These are phyloP conservation scores for Ophiostoma australiae DNA, from an alignment of 2,329 filamentous ascomycete species.

Conservation along the genomic window DNA sequence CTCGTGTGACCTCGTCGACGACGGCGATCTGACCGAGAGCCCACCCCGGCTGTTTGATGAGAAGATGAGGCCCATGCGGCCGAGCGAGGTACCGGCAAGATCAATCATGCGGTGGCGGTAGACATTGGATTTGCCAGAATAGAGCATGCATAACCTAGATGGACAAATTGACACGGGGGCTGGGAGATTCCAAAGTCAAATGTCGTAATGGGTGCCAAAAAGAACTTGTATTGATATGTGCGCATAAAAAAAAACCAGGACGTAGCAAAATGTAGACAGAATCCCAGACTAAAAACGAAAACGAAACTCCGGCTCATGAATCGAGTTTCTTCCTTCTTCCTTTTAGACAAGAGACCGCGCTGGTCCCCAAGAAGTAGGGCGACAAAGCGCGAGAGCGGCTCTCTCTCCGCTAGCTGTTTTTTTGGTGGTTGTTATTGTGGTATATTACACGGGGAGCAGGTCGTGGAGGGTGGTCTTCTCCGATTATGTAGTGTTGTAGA, in stretches of 20 bases:
- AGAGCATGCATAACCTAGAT: not conserved
- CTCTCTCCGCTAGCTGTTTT: constrained; percentile 5
- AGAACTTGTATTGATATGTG: constrained; percentile 15
- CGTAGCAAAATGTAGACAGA: constrained; percentile 8
- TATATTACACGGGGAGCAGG: constrained; percentile 9
- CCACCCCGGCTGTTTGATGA: constrained; percentile 59
- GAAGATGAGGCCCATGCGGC: constrained; percentile 43
- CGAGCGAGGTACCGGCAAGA: constrained; percentile 19
- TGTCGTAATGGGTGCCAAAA: not conserved
- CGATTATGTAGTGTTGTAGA: not conserved
- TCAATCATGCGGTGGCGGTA: not conserved
- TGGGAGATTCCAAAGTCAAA: not conserved
- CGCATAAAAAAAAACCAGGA: not conserved
- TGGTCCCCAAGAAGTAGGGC: not conserved
- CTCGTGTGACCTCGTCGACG: constrained; percentile 64
- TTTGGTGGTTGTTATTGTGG: not conserved
- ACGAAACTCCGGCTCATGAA: constrained; percentile 17
- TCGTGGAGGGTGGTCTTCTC: not conserved
- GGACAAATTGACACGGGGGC: no score
- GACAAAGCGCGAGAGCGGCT: not conserved
- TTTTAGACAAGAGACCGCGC: not conserved
- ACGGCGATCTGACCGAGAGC: constrained; percentile 58
- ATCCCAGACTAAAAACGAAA: constrained; percentile 14
- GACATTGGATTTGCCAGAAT: not conserved
- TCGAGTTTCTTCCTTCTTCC: constrained; percentile 7